Base-by-base conservation (phyloP, 768 basidiomycete genomes). In the Tylopilus rubrobrunneus region DNA sequence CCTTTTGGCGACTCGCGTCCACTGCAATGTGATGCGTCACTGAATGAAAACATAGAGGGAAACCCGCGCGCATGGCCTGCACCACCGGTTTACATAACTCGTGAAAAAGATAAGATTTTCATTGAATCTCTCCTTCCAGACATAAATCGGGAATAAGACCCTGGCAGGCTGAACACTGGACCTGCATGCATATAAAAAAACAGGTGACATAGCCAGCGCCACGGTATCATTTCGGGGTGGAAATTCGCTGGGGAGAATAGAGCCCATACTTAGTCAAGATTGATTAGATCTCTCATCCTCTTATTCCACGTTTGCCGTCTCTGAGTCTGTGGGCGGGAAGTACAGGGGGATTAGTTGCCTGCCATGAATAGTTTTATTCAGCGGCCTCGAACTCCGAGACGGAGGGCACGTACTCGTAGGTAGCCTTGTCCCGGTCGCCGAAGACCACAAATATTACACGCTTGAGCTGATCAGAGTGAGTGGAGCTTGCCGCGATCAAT, bases 361-460 rank as follows among this genome's bases (percentile, higher is more conserved):
- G 49, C 34, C 34, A 12, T 19, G 29, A 29, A 17, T 36, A 23
- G 12, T 17, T 21, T 56, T 33, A 48, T 27, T 52, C 29, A 17
- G 21, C 11, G 33, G 14, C 23, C 8, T 50, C 12, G 11, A 1
- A 7, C 25, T 33, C 40, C 34, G 40, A 34, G 27, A 37, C 44
- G 31, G 45, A 43, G 29, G 7, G 15, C 5, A 77, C 84, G 55
- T 62, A 91, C 89, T 82, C 73, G 56, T 89, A 92, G 1, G 83
- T 78, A 2, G 69, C 69, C 56, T 75, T 79, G 62, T 92, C 89
- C 49, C 71, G 76, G 58, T 84, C 73, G 41, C 76, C 81, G 52
- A 84, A 91, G 25, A 89, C 85, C 8, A 87, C 84, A 57, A 92
- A 90, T 7, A 92, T 78, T 17, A 89, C 74, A 42, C 84, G 80